Base-by-base conservation (phyloP, 345 rosid species). In the Lepidium africanum region DNA sequence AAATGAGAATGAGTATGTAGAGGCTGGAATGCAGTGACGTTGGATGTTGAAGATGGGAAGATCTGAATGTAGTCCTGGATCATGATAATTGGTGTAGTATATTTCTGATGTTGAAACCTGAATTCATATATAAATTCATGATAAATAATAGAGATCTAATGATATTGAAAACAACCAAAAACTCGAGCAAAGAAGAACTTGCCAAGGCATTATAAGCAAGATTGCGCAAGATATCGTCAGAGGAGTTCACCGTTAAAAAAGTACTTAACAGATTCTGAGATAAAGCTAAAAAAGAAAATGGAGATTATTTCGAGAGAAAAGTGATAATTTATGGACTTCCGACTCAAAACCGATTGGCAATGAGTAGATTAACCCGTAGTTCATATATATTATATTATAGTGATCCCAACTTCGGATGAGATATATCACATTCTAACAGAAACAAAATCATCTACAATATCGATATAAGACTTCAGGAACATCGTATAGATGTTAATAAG, bases 31-130 rank as follows among this genome's bases (percentile, higher is more conserved):
- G 78, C 97, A 91, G 60, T 43, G 84, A 7, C 49, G 37, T 73
- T 77, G 90, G 75, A 89, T 47, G 32, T 57, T 51, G 64, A 86
- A 89, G 23, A 89, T 56, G 25, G 97, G 87, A 75, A 66, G 70
- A 40, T 4, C 35, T 5, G 83, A 74, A 48, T 39, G 6, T 51
- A 88, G 62, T 55, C 86, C 89, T 58, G 89, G 82, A 21, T 91
- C 97, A 47, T 77, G 66, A 65, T 17, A 82, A 62, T 83, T 78
- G 67, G 51, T 30, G 21, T 6, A 11, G 19, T 19, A 15, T 37
- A 86, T 51, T 73, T 53, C 45, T 23, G 83, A 69, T 37, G 76
- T 43, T 78, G 97, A 63, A 42, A 96, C 94, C 96, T 91, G 90
- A 48, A 76, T 68, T 6, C 12, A 9, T 10, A n/a, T n/a, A n/a